Evolutionary conservation across 2,329 filamentous ascomycete species (phyloP), one percentile per base, ranked within the genome.

Genomic region (Nemania sp.): DNA sequence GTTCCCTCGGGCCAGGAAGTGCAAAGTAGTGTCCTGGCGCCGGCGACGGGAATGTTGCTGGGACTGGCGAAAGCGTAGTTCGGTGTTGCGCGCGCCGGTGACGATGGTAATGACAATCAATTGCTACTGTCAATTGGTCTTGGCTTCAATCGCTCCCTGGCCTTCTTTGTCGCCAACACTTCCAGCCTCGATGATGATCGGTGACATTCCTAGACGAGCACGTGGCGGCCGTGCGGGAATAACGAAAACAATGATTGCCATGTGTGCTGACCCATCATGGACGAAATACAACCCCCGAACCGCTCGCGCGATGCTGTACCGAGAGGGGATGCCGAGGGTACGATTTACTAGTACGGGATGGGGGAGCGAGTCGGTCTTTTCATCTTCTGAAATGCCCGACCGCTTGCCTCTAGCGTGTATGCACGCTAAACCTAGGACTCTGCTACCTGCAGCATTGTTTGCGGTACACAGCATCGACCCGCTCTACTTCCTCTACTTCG

Each of bases 231-330:
- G n/a, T 19, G 17, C 39, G 31, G 39, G n/a, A 36, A 42, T 54
- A 46, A 42, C 34, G 23, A 23, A 56, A 53, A 19, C 20, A 28
- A 19, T 49, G 49, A 37, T 20, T n/a, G 15, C 36, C n/a, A 26
- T 42, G n/a, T n/a, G n/a, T n/a, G n/a, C n/a, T n/a, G n/a, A n/a
- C n/a, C n/a, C n/a, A 42, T 48, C 44, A 50, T 59, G 53, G 53
- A 31, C 30, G 33, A 52, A 52, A 52, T 37, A 51, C 51, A 41
- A 52, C 30, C 20, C 24, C 50, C 50, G 51, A 57, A 30, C 6
- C 34, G 34, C 34, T 44, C 45, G 41, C 43, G 19, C 15, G 26
- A 57, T 45, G 28, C 44, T 56, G 23, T 33, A 24, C 49, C 52
- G 49, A 53, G 34, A n/a, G 12, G n/a, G 24, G 44, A 48, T 51